Evolutionary conservation across 306 rosid species (phyloP).

Genomic region (Cucumis cinereus): DNA sequence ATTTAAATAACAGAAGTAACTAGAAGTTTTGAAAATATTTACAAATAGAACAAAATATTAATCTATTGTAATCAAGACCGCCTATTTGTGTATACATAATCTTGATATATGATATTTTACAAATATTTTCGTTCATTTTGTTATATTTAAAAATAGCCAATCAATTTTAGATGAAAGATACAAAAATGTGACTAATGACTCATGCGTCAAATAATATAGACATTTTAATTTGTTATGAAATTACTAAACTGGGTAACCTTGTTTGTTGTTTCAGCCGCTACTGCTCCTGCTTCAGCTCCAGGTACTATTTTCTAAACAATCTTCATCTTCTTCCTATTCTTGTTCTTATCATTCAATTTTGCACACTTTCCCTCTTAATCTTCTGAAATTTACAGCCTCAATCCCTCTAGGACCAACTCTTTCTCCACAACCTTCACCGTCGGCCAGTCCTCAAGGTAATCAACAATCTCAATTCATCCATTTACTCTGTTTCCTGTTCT

Average conservation of each 20-base stretch:
- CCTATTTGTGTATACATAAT: no score
- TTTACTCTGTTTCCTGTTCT: background rate
- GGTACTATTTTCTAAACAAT: conserved; percentile 25
- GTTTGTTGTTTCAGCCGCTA: conserved; percentile 27
- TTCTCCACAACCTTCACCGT: conserved; percentile 23
- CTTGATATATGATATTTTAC: no score
- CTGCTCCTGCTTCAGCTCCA: conserved; percentile 58
- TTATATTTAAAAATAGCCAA: no score
- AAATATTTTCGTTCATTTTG: no score
- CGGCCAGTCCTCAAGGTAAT: conserved; percentile 50
- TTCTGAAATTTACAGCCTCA: conserved; percentile 35
- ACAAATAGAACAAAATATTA: no score
- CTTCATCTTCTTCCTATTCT: background rate
- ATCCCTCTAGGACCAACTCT: conserved; percentile 26
- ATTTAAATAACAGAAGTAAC: no score
- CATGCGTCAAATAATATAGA: no score
- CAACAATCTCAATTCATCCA: background rate
- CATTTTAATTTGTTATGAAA: background rate
- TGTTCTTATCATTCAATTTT: background rate
- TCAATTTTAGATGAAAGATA: no score
- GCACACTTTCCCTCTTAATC: background rate
- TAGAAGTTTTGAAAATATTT: no score
- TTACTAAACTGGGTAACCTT: background rate
- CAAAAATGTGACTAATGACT: no score
- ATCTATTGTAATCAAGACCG: no score